phyloP scores from a whole-genome alignment of 345 rosid species.

The Punica granatum region DNA sequence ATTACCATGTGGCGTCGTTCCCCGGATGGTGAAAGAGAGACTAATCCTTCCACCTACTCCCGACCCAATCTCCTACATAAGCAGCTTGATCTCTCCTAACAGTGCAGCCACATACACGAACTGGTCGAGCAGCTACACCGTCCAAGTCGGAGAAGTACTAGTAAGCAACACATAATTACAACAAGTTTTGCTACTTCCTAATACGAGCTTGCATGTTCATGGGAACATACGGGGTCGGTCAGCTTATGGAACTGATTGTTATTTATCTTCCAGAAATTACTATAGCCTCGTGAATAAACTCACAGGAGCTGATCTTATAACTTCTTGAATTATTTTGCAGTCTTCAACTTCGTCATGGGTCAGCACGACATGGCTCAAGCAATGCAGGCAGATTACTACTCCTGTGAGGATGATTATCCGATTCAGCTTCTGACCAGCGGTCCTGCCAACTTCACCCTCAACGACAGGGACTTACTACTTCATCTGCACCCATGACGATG shows the following conservation, averaged over 20 bases:
- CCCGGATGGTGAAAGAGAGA: background rate
- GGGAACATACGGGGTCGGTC: too few species aligned
- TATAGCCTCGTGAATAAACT: too few species aligned
- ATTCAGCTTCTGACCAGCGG: conserved; percentile 2
- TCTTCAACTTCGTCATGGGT: conserved; percentile 22
- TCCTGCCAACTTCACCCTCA: conserved; percentile 13
- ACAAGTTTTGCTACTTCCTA: too few species aligned
- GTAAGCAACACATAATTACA: too few species aligned
- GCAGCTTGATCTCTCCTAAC: conserved; percentile 1
- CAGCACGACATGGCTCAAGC: conserved; percentile 21
- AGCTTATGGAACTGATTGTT: too few species aligned
- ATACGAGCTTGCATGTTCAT: too few species aligned
- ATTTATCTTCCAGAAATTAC: too few species aligned
- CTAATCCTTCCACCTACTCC: background rate
- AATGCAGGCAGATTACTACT: conserved; percentile 9
- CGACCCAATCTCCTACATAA: background rate
- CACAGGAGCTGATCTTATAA: too few species aligned
- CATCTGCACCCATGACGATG: conserved; percentile 14
- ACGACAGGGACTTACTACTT: conserved; percentile 11
- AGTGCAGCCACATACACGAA: conserved; percentile 13
- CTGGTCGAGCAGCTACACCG: conserved; percentile 24
- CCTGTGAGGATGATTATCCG: conserved; percentile 13
- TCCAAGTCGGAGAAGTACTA: conserved; percentile 25
- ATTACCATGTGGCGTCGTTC: too few species aligned
- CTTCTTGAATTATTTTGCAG: conserved; percentile 12